These are phyloP conservation scores for Pascua guehoae DNA, from an alignment of 1,284 basidiomycete genomes.

Conservation along the genomic window DNA sequence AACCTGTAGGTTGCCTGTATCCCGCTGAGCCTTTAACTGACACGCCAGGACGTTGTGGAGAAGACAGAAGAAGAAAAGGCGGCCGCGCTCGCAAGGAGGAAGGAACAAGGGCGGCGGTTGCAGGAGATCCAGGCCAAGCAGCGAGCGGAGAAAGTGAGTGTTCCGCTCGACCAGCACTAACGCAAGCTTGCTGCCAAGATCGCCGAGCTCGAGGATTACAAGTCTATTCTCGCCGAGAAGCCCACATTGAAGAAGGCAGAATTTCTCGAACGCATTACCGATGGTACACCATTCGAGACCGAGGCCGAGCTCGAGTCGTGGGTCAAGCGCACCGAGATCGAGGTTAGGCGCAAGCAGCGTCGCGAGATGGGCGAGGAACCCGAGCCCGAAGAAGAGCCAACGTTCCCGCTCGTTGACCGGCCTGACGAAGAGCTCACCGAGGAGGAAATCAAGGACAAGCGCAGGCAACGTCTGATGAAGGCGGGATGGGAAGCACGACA, in stretches of 20 bases:
- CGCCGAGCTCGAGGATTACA: conserved; percentile 70
- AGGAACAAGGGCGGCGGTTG: conserved; percentile 78
- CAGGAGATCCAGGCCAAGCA: conserved; percentile 90
- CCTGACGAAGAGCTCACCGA: conserved; percentile 93
- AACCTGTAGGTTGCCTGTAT: conserved; percentile 51
- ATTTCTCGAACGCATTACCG: conserved; percentile 57
- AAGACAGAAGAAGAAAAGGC: conserved; percentile 89
- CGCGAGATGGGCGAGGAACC: conserved; percentile 65
- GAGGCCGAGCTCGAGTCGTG: conserved; percentile 62
- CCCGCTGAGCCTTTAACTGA: not conserved
- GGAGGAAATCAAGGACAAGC: conserved; percentile 90
- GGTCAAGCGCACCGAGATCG: conserved; percentile 69
- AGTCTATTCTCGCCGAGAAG: conserved; percentile 63
- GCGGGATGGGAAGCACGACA: conserved; percentile 90
- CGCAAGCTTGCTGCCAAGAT: conserved; percentile 49
- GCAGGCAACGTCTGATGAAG: conserved; percentile 87
- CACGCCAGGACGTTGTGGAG: conserved; percentile 61
- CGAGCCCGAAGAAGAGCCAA: conserved; percentile 65
- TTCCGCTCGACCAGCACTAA: not conserved
- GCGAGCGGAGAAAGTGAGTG: conserved; percentile 73
- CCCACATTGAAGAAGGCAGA: conserved; percentile 68
- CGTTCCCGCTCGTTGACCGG: conserved; percentile 83
- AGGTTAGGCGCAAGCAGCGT: conserved; percentile 64
- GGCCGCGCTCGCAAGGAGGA: conserved; percentile 69
- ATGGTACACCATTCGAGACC: conserved; percentile 67